Percentiles rank a stretch among this genome's conserved stretches.
Conservation (phyloP, 75 land plant genomes). For the Cryptomeria japonica region DNA sequence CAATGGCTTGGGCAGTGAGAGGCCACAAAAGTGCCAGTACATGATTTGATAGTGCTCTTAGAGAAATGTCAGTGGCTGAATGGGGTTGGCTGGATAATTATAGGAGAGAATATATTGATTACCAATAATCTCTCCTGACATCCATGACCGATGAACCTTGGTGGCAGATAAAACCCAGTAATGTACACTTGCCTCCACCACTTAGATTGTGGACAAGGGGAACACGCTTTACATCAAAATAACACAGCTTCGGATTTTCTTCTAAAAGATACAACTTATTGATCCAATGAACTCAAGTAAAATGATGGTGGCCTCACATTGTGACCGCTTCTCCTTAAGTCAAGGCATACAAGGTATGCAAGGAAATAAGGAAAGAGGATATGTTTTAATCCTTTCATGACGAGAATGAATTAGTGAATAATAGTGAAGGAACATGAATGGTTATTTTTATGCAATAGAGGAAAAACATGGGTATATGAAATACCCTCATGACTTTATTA, state of each 20-base stretch:
- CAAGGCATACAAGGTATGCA: neutral
- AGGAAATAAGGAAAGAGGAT: too few relatives aligned
- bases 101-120: too few relatives aligned
- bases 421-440: neutral
- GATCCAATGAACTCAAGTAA: too few relatives aligned
- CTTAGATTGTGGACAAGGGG: neutral
- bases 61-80: too few relatives aligned
- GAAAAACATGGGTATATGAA: neutral
- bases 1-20: too few relatives aligned
- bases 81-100: too few relatives aligned
- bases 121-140: too few relatives aligned
- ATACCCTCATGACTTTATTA: neutral
- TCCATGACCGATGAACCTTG: neutral
- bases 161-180: neutral
- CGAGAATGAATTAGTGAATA: neutral
- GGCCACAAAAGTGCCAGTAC: too few relatives aligned
- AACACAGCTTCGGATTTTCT: too few relatives aligned
- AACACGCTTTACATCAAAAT: neutral
- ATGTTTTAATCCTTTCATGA: too few relatives aligned
- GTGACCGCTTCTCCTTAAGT: neutral
- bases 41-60: too few relatives aligned
- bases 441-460: neutral
- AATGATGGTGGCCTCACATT: neutral
- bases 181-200: neutral
- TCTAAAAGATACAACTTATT: too few relatives aligned